Base-by-base conservation (phyloP, 2,329 filamentous ascomycete species). In the Pyrenochaeta sp. region DNA sequence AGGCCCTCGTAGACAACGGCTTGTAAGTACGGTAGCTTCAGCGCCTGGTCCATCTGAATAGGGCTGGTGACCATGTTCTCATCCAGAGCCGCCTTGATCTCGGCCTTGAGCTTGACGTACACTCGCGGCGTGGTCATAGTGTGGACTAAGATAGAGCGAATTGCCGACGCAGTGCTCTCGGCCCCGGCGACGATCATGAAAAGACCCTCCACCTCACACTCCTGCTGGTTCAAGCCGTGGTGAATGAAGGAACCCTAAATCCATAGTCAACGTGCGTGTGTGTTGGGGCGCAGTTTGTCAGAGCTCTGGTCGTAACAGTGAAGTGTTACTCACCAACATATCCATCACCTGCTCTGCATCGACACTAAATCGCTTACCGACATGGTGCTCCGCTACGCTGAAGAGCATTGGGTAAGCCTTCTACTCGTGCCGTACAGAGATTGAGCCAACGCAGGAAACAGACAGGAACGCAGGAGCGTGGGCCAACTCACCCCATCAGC, bases 1-100 rank as follows among this genome's bases (percentile, higher is more conserved):
- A 80, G 57, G 5, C 74, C 76, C 44, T 64, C 61, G 18, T 49
- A 50, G 40, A 64, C 49, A 12, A 51, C 40, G 10, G 57, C 61
- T 33, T 58, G 58, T 2, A 65, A 48, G 37, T 63, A 65, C 2
- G 60, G 58, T 10, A 66, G 32, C 10, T 46, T 45, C 14, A 37
- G 32, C 1, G 49, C 49, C 35, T 61, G 52, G 3, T 41, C 32
- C 14, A 56, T 41, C 7, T 32, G 23, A 29, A 61, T 52, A 2
- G 61, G 58, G 2, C 1, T 31, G 1, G 58, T 55, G 7, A 61
- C 36, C 11, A n/a, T 27, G 2, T 41, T 47, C 4, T 15, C 21
- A 4, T 35, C n/a, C 9, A 50, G 14, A 3, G 51, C 53, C 12
- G 23, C 43, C 23, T 44, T 40, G 14, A 62, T 51, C 30, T 62